Percentiles rank a stretch among this genome's conserved stretches.
These are phyloP conservation scores for Mycena floridula DNA, from an alignment of 768 basidiomycete genomes.

Conservation along the genomic window DNA sequence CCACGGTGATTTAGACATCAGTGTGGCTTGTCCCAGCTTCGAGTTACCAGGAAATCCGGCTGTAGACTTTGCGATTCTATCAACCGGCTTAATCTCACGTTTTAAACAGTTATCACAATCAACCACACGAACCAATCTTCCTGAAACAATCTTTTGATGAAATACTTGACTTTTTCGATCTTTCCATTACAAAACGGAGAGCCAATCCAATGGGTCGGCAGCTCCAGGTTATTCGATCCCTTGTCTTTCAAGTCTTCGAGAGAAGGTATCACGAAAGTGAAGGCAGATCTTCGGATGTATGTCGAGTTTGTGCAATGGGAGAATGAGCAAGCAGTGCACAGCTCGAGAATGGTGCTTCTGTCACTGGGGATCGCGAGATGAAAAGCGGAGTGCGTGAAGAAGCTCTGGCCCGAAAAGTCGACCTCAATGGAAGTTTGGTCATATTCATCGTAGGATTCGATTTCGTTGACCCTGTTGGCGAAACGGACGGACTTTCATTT, in stretches of 20 bases:
- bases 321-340: constrained; percentile 14
- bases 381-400: constrained; percentile 27
- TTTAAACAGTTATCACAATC: constrained; percentile 28
- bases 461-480: too few relatives aligned
- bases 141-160: constrained; percentile 43
- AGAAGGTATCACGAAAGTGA: constrained; percentile 35
- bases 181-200: constrained; percentile 44
- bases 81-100: neutral
- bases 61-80: constrained; percentile 3
- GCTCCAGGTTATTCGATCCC: constrained; percentile 49
- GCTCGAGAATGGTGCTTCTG: constrained; percentile 8
- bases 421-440: too few relatives aligned
- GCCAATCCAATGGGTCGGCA: constrained; percentile 53
- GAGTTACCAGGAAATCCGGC: constrained; percentile 6
- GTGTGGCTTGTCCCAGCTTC: constrained; percentile 43
- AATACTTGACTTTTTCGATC: constrained; percentile 51
- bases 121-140: constrained; percentile 38
- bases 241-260: constrained; percentile 28
- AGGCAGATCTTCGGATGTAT: constrained; percentile 50
- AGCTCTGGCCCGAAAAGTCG: constrained; percentile 39
- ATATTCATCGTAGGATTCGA: too few relatives aligned
- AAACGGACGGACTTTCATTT: too few relatives aligned
- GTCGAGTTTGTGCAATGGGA: constrained; percentile 50
- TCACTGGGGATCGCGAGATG: constrained; percentile 15
- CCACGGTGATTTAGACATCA: constrained; percentile 66